These are phyloP conservation scores for Prunus fruticosa DNA, from an alignment of 306 rosid species.

Conservation along the genomic window DNA sequence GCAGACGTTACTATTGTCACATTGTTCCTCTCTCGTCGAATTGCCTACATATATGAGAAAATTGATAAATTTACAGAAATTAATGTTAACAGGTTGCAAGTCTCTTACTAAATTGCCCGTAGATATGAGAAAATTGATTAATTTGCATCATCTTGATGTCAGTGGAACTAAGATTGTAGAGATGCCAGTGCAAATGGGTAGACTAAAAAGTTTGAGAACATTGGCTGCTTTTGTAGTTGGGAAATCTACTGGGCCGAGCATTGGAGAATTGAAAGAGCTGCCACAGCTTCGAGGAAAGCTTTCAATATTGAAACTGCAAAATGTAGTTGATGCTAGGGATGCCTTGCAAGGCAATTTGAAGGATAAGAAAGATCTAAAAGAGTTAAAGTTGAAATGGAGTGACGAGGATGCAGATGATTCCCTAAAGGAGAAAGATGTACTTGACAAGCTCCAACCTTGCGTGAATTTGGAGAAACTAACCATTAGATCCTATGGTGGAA, in stretches of 20 bases:
- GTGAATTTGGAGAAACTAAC: constrained; percentile 1
- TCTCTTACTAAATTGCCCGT: too few species aligned
- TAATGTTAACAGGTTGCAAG: background rate
- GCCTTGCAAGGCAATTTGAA: constrained; percentile 16
- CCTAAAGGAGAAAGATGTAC: background rate
- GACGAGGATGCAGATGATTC: background rate
- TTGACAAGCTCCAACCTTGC: constrained; percentile 1
- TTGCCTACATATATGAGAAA: constrained; percentile 3
- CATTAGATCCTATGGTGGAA: too few species aligned
- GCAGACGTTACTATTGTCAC: constrained; percentile 5
- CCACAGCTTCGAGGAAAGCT: background rate
- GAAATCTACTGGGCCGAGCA: background rate
- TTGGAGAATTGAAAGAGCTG: background rate
- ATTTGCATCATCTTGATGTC: too few species aligned
- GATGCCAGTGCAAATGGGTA: background rate
- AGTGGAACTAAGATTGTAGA: too few species aligned
- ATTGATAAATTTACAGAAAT: background rate
- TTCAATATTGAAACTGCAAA: constrained; percentile 11
- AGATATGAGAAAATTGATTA: too few species aligned
- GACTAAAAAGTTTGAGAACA: background rate
- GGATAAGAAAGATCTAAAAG: background rate
- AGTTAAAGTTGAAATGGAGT: background rate
- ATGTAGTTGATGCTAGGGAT: constrained; percentile 4
- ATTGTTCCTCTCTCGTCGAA: background rate
- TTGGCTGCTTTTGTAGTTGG: background rate